Conservation (phyloP, 2,329 filamentous ascomycete genomes). For the Fusarium lateritium region DNA sequence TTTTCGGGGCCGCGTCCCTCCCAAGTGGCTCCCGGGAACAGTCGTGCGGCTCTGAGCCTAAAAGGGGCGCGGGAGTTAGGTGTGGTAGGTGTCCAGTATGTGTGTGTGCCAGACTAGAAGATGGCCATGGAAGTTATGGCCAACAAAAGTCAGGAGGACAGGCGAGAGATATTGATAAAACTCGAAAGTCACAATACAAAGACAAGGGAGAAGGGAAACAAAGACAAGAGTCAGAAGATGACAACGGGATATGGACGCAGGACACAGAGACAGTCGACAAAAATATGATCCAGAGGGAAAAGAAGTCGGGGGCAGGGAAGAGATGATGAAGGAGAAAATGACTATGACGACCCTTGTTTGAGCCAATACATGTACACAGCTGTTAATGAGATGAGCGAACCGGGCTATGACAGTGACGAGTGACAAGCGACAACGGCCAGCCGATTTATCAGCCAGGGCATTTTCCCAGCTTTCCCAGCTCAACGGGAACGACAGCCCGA, state of each 20-base stretch:
- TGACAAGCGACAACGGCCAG: constrained; percentile 39
- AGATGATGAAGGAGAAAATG: constrained; percentile 40
- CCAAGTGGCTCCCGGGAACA: constrained; percentile 43
- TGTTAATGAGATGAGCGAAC: constrained; percentile 33
- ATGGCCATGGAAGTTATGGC: neutral
- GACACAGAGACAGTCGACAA: constrained; percentile 22
- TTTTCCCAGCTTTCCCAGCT: constrained; percentile 3
- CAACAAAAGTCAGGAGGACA: neutral
- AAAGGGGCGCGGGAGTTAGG: constrained; percentile 30
- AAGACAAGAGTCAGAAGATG: constrained; percentile 24
- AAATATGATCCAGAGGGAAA: constrained; percentile 3
- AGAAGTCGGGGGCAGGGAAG: constrained; percentile 31
- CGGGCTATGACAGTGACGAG: constrained; percentile 38
- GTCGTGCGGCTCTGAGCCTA: constrained; percentile 41
- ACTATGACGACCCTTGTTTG: constrained; percentile 34
- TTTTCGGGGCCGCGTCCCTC: constrained; percentile 47
- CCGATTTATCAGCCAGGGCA: constrained; percentile 52
- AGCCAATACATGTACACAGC: constrained; percentile 28
- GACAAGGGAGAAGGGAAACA: constrained; percentile 20
- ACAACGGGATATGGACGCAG: neutral
- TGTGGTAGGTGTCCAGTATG: constrained; percentile 9
- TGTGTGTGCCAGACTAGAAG: constrained; percentile 6
- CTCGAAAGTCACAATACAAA: constrained; percentile 13
- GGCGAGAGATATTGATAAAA: constrained; percentile 18
- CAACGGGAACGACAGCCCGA: constrained; percentile 12